A percentile compares a stretch with the other conserved stretches of the same genome.
phyloP scores from a whole-genome alignment of 2,329 filamentous ascomycete species.

The Diaporthe citrichinensis region DNA sequence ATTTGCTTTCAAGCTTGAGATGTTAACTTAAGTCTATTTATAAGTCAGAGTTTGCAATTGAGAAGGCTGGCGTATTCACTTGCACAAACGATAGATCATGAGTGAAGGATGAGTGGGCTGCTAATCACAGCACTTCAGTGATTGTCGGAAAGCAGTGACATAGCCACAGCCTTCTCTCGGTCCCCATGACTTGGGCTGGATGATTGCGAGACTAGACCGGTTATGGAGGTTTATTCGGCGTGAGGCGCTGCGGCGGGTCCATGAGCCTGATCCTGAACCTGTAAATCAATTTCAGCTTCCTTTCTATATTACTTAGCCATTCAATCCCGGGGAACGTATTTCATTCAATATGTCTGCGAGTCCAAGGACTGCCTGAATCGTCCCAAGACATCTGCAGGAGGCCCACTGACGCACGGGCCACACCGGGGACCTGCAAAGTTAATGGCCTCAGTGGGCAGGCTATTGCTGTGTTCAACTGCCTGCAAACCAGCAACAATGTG shows the following conservation, averaged over 20 bases:
- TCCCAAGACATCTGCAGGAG: conserved; percentile 13
- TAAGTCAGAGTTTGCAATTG: neutral
- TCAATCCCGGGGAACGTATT: neutral
- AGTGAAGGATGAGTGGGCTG: neutral
- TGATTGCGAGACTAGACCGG: neutral
- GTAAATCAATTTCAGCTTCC: too few species aligned
- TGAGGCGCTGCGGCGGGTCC: neutral
- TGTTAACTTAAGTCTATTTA: neutral
- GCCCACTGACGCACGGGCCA: conserved; percentile 13
- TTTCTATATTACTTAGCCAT: neutral
- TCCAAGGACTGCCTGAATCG: neutral
- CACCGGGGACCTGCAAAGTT: neutral
- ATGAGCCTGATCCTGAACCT: neutral
- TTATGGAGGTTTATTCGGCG: neutral
- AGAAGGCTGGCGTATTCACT: accelerated
- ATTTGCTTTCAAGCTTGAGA: neutral
- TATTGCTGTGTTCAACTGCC: neutral
- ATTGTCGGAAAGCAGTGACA: neutral
- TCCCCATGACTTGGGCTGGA: neutral
- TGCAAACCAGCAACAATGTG: neutral
- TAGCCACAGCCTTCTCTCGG: neutral
- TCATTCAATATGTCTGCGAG: neutral
- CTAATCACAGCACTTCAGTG: neutral
- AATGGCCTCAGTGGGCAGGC: neutral
- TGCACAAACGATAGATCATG: neutral